Evolutionary conservation across 768 basidiomycete species (phyloP).

Genomic region (Cystofilobasidium capitatum): DNA sequence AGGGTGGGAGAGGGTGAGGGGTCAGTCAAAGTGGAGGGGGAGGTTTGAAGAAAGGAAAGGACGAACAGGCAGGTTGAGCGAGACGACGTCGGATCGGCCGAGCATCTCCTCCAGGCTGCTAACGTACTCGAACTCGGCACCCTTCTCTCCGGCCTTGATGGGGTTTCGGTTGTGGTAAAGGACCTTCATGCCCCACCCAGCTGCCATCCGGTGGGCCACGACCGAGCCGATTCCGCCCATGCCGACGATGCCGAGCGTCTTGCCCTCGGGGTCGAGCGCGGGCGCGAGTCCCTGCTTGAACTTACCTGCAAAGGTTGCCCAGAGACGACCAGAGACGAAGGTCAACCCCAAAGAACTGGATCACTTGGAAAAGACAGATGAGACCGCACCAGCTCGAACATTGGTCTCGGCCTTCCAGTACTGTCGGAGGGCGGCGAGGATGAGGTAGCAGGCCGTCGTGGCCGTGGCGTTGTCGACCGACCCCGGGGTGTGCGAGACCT

Average conservation of each 20-base stretch:
- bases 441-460: conserved; percentile 71
- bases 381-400: conserved; percentile 29
- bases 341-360: too few relatives aligned
- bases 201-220: conserved; percentile 42
- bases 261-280: conserved; percentile 38
- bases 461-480: conserved; percentile 88
- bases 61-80: conserved; percentile 61
- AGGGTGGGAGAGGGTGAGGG: not conserved
- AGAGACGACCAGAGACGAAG: too few relatives aligned
- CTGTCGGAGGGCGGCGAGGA: conserved; percentile 67
- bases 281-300: conserved; percentile 33
- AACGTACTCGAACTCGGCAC: conserved; percentile 62
- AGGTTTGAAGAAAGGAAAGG: not conserved
- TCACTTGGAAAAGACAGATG: too few relatives aligned
- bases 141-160: conserved; percentile 27
- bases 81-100: conserved; percentile 65
- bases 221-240: conserved; percentile 45
- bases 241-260: conserved; percentile 40
- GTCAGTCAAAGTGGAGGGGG: not conserved
- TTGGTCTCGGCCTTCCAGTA: conserved; percentile 56
- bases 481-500: conserved; percentile 76
- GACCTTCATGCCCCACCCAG: conserved; percentile 79
- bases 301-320: conserved; percentile 33
- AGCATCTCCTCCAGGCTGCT: conserved; percentile 54
- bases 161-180: conserved; percentile 56